Base-by-base conservation (phyloP, 352 stramenopile genomes). In the Halophytophthora polymorphica region DNA sequence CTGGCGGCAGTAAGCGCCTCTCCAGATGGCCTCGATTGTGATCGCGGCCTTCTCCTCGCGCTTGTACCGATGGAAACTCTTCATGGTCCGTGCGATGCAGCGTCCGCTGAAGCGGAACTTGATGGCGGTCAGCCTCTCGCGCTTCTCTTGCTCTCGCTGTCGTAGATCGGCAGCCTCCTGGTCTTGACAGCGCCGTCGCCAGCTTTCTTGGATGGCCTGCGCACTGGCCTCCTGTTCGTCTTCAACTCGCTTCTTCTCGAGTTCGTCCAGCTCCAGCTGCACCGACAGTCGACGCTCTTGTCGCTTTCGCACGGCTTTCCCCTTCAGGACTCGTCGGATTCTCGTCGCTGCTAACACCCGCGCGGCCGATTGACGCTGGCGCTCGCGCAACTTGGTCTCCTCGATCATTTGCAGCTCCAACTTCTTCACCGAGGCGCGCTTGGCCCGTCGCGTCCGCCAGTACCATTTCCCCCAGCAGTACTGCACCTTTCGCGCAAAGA, bases 401-500 rank as follows among this genome's bases (percentile, higher is more conserved):
- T 63, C 31, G 11, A 82, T 66, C 29, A 82, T 40, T 14, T 64
- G 50, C 22, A 62, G 50, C 37, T 82, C 71, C 10, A 55, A 42
- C 2, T 37, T 47, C 40, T 74, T 71, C 13, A 78, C 64, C 40
- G 31, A 34, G 29, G 58, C 53, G n/a, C 68, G 56, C 18, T 63
- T 78, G 5, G 39, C 34, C 22, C 51, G 55, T 17, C 47, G 47
- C 21, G 74, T 22, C 7, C 59, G 52, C 1, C 22, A 31, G 8
- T 66, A 48, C 68, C 71, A 77, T 43, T 42, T 49, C 15, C 66
- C 53, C 58, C 66, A 78, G 21, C 58, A 73, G 10, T 43, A 35
- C 21, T 73, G 65, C 6, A 73, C 56, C 43, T 69, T 69, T 0
- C 52, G 56, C 12, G 64, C 64, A 15, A 73, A 51, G 2, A 73